Base-by-base conservation (phyloP, 257 asterid species). In the Coffea eugenioides region DNA sequence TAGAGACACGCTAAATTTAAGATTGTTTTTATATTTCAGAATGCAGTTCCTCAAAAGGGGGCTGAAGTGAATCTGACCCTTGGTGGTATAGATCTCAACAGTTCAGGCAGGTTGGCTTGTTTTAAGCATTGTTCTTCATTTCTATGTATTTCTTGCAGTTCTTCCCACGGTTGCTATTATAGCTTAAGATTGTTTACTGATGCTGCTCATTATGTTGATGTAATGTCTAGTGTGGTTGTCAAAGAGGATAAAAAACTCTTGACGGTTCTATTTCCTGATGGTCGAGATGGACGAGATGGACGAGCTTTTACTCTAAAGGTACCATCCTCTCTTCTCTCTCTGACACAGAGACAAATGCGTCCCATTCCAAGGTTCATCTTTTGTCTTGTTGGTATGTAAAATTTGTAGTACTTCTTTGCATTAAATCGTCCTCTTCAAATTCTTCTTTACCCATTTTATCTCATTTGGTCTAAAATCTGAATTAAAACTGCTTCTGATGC, bases 61-160 rank as follows among this genome's bases (percentile, higher is more conserved):
- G 86, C 93, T 4, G 99, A 96, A 89, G 97, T 88, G 75, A 96
- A 96, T 87, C 88, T 94, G 86, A 96, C 99, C 69, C 99, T 96
- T 82, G 99, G 99, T 80, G 99, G 99, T 81, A 96, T 96, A 83
- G 99, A 96, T 85, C 98, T 96, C 90, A 96, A 94, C 94, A 96
- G 99, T 89, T 96, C 99, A 89, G 99, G 98, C 94, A 96, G 99
- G 99, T 96, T 90, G 91, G 95, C 83, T 80, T 86, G 80, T 80
- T 82, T 57, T 80, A 71, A 72, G 51, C 67, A 75, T 77, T 52
- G 72, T 84, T 15, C 64, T 77, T 73, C 41, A 36, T 77, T 54
- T 75, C 68, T 80, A 31, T 51, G 49, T 54, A 71, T 80, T 48
- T 83, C 54, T 56, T 27, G 65, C 69, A 52, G 25, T 59, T 76